A percentile compares a stretch with the other conserved stretches of the same genome.
phyloP scores from a whole-genome alignment of 2,329 filamentous ascomycete genomes.

The Diaporthe citriasiana region DNA sequence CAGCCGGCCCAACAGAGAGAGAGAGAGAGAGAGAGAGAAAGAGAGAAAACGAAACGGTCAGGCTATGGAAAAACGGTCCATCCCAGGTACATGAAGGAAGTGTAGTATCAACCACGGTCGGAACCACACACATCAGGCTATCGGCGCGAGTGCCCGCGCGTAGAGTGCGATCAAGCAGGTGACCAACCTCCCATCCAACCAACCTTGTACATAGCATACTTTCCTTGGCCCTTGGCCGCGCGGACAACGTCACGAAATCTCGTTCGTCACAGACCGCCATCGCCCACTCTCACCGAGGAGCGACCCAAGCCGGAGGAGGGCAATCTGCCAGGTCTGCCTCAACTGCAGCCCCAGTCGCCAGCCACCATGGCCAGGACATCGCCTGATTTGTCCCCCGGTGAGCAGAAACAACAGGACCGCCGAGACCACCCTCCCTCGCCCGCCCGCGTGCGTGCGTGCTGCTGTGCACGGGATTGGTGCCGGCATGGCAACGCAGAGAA shows the following conservation, averaged over 20 bases:
- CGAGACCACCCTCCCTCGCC: slow-evolving; percentile 4
- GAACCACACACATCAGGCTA: not conserved
- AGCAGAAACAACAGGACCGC: not conserved
- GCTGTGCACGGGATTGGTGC: not conserved
- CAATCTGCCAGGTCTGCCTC: slow-evolving; percentile 12
- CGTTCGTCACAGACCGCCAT: not conserved
- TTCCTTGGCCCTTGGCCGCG: slow-evolving; percentile 5
- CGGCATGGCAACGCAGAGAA: slow-evolving; percentile 20
- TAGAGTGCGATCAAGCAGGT: slow-evolving; percentile 7
- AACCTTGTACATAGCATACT: not conserved
- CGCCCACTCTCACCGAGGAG: not conserved
- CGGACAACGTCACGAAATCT: not conserved
- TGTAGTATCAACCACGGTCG: not conserved
- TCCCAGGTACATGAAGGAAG: not conserved
- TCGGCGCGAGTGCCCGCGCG: not conserved
- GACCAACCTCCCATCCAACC: slow-evolving; percentile 18
- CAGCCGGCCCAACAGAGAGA: not conserved
- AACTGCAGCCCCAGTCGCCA: slow-evolving; percentile 12
- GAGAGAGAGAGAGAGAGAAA: no score
- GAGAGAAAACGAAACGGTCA: not conserved
- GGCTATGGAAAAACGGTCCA: slow-evolving; percentile 18
- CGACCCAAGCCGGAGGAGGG: not conserved
- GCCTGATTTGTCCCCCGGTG: not conserved
- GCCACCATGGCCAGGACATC: not conserved
- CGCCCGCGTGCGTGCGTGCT: not conserved